These are phyloP conservation scores for Chaetomium olivaceum DNA, from an alignment of 2,329 filamentous ascomycete species.

Conservation along the genomic window DNA sequence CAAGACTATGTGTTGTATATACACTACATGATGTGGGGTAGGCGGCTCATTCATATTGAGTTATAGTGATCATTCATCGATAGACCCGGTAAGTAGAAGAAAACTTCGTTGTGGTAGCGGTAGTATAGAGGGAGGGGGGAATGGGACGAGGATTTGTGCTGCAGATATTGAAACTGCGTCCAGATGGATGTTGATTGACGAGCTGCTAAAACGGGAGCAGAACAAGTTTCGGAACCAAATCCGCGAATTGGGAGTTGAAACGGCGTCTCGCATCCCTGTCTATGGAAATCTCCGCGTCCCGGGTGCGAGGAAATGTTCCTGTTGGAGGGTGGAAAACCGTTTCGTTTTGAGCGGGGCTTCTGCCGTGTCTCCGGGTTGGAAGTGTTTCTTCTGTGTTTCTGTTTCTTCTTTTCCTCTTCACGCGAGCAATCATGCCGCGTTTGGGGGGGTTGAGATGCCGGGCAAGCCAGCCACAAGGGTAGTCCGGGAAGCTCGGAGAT, in stretches of 20 bases:
- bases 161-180: background rate
- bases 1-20: background rate
- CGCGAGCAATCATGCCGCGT: background rate
- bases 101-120: background rate
- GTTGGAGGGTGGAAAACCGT: conserved; percentile 12
- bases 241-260: conserved; percentile 11
- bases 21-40: background rate
- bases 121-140: too few species aligned
- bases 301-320: conserved; percentile 5
- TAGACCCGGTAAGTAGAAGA: conserved; percentile 11
- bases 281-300: background rate
- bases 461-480: background rate
- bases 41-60: conserved; percentile 18
- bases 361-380: conserved; percentile 1
- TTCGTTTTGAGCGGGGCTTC: conserved; percentile 8
- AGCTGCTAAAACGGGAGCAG: background rate
- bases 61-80: conserved; percentile 14
- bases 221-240: background rate
- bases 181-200: background rate
- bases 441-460: background rate
- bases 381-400: conserved; percentile 12
- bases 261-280: conserved; percentile 1
- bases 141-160: background rate
- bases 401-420: conserved; percentile 2
- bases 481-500: background rate